Evolutionary conservation across 495 filamentous ascomycete species (phyloP).

Genomic region (Amniculicola lignicola): DNA sequence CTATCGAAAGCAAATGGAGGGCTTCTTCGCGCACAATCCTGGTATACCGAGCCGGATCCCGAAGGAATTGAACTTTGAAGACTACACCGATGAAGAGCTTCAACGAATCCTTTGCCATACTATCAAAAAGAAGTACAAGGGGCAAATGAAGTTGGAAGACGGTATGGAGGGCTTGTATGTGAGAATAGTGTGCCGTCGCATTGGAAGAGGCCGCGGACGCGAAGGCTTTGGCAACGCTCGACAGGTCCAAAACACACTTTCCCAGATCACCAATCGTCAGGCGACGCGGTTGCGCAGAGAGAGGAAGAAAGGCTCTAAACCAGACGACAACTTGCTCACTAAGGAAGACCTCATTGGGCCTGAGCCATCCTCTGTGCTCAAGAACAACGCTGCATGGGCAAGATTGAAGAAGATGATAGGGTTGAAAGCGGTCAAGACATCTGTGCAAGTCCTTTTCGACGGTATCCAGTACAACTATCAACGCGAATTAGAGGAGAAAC

Average conservation of each 20-base stretch:
- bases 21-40: conserved; percentile 74
- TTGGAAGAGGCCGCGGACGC: conserved; percentile 59
- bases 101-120: conserved; percentile 49
- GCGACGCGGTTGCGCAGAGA: conserved; percentile 52
- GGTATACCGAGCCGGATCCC: conserved; percentile 73
- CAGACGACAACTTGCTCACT: conserved; percentile 39
- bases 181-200: conserved; percentile 59
- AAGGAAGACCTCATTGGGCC: conserved; percentile 37
- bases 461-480: conserved; percentile 60
- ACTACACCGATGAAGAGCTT: conserved; percentile 68
- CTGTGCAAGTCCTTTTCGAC: conserved; percentile 55
- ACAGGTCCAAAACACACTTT: conserved; percentile 60
- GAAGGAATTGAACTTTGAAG: conserved; percentile 60
- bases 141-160: conserved; percentile 58
- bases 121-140: conserved; percentile 52
- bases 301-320: conserved; percentile 30
- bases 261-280: conserved; percentile 56
- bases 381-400: conserved; percentile 49
- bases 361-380: conserved; percentile 19
- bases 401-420: conserved; percentile 61
- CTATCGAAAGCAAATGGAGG: conserved; percentile 75
- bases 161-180: conserved; percentile 62
- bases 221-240: conserved; percentile 74
- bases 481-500: conserved; percentile 59
- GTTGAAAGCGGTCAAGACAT: conserved; percentile 59